Conservation (phyloP, 129 eudicot genomes). For the Artemisia argyi region DNA sequence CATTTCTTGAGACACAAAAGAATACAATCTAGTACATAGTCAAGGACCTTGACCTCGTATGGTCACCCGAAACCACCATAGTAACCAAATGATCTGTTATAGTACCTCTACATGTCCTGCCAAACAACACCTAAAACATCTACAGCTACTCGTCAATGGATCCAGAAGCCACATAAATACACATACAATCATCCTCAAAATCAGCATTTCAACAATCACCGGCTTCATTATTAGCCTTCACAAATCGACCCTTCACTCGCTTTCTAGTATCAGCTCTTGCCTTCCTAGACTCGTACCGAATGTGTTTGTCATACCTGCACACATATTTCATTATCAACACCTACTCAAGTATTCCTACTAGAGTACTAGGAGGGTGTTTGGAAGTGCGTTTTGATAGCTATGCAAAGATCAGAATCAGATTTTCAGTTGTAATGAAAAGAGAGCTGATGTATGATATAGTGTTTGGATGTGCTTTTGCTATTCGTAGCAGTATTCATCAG, state of each 20-base stretch:
- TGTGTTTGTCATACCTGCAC: constrained; percentile 84
- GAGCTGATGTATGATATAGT: too few species aligned
- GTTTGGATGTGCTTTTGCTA: too few species aligned
- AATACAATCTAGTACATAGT: constrained; percentile 25
- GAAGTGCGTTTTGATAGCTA: too few species aligned
- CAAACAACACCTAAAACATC: constrained; percentile 25
- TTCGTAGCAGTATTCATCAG: too few species aligned
- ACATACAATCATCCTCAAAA: constrained; percentile 1
- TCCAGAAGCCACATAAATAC: constrained; percentile 17
- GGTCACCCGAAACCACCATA: neutral
- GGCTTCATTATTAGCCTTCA: constrained; percentile 63
- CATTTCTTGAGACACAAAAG: constrained; percentile 18
- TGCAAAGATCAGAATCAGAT: too few species aligned
- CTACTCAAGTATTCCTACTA: neutral
- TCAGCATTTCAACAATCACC: constrained; percentile 32
- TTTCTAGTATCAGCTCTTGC: constrained; percentile 96
- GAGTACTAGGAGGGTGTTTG: too few species aligned
- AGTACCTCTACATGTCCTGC: constrained; percentile 15
- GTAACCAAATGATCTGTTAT: neutral
- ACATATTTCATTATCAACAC: constrained; percentile 7
- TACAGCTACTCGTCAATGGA: neutral
- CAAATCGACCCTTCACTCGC: constrained; percentile 94
- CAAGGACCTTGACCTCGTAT: constrained; percentile 3
- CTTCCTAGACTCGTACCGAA: constrained; percentile 91
- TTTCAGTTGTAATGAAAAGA: too few species aligned